Percentiles rank a stretch among this genome's conserved stretches.
phyloP scores from a whole-genome alignment of 176 grass and related monocot species.

The Cenchrus fungigraminus region DNA sequence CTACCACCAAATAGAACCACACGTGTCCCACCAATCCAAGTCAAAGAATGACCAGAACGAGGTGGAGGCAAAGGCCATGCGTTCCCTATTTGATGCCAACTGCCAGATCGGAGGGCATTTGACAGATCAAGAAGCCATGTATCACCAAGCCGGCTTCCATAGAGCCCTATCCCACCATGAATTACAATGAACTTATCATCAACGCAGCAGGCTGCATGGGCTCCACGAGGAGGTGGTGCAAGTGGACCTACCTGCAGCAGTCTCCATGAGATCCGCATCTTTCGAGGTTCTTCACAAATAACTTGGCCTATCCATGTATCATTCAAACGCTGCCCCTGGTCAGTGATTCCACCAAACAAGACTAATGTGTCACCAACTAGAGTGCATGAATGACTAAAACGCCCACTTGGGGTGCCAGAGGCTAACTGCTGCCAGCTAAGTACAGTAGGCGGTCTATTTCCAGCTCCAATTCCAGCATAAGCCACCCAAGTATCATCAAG shows the following conservation, averaged over 20 bases:
- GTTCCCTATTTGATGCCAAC: constrained; percentile 68
- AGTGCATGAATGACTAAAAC: constrained; percentile 91
- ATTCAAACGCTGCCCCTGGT: constrained; percentile 73
- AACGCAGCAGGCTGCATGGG: constrained; percentile 85
- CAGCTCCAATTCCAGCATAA: constrained; percentile 76
- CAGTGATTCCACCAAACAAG: constrained; percentile 93
- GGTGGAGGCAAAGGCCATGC: constrained; percentile 60
- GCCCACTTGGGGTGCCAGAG: constrained; percentile 81
- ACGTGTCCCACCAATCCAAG: constrained; percentile 68
- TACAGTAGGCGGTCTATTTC: constrained; percentile 52
- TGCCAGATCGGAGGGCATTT: constrained; percentile 55
- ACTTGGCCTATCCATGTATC: constrained; percentile 88
- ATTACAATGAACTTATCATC: constrained; percentile 71
- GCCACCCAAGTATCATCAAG: constrained; percentile 94
- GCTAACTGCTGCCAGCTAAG: constrained; percentile 77
- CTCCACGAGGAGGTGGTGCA: constrained; percentile 74
- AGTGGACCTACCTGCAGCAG: constrained; percentile 65
- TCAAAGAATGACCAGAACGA: constrained; percentile 87
- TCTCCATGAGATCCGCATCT: constrained; percentile 73
- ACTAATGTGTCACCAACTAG: constrained; percentile 58
- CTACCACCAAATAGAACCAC: constrained; percentile 92
- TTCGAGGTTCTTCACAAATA: constrained; percentile 52
- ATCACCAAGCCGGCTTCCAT: constrained; percentile 75
- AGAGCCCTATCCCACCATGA: constrained; percentile 82
- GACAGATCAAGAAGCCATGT: constrained; percentile 95